These are phyloP conservation scores for Phaeosphaeria sp. DNA, from an alignment of 2,329 filamentous ascomycete species.

Conservation along the genomic window DNA sequence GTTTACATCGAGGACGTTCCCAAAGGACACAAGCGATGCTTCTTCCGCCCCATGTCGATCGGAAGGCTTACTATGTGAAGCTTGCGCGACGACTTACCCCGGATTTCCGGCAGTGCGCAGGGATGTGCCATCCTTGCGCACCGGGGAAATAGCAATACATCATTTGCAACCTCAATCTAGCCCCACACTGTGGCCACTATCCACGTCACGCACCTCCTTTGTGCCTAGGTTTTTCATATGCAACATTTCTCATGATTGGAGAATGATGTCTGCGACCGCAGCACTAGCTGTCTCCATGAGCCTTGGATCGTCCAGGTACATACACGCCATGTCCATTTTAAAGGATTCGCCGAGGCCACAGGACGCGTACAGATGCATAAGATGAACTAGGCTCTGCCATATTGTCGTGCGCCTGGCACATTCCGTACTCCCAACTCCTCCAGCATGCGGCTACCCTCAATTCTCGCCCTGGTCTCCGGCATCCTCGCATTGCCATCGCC, in stretches of 20 bases:
- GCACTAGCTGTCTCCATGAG: not conserved
- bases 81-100: slow-evolving; percentile 2
- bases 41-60: not conserved
- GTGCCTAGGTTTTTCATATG: not conserved
- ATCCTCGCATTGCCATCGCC: slow-evolving; percentile 22
- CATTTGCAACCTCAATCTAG: slow-evolving; percentile 11
- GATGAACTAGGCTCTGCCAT: not conserved
- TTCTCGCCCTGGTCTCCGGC: slow-evolving; percentile 19
- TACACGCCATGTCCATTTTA: not conserved
- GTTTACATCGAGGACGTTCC: not conserved
- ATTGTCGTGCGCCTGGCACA: not conserved
- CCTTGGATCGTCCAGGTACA: not conserved
- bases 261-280: not conserved
- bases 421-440: not conserved
- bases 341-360: not conserved
- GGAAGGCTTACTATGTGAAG: slow-evolving; percentile 2
- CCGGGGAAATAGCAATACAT: slow-evolving; percentile 10
- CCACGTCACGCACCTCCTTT: not conserved
- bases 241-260: not conserved
- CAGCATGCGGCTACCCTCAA: slow-evolving; percentile 23
- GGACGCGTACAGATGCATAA: not conserved
- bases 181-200: slow-evolving; percentile 8
- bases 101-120: slow-evolving; percentile 10
- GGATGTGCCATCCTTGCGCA: slow-evolving; percentile 1
- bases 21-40: not conserved